phyloP scores from a whole-genome alignment of 2,329 filamentous ascomycete species.

The Rhynchosporium secalis region DNA sequence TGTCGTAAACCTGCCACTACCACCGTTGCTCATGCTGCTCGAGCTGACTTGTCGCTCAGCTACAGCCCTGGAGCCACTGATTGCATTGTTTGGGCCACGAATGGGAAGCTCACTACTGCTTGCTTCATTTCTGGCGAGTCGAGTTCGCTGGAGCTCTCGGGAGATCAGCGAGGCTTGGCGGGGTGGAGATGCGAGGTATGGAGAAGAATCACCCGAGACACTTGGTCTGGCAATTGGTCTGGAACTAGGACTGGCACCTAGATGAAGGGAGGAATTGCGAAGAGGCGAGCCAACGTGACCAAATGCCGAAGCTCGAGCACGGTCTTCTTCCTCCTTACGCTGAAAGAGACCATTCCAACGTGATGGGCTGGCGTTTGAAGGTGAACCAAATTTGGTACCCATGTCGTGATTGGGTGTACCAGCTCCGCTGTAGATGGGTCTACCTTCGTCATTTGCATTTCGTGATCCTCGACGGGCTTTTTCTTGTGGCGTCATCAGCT shows the following conservation, averaged over 20 bases:
- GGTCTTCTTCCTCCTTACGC: slow-evolving; percentile 51
- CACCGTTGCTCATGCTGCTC: slow-evolving; percentile 47
- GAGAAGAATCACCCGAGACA: slow-evolving; percentile 37
- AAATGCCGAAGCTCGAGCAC: slow-evolving; percentile 55
- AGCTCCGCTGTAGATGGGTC: slow-evolving; percentile 44
- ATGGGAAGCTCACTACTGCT: slow-evolving; percentile 48
- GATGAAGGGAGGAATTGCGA: slow-evolving; percentile 61
- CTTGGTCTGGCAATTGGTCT: slow-evolving; percentile 44
- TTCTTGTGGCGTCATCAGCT: slow-evolving; percentile 66
- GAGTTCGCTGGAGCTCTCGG: slow-evolving; percentile 62
- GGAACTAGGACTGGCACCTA: slow-evolving; percentile 47
- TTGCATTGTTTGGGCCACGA: slow-evolving; percentile 45
- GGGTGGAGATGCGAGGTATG: slow-evolving; percentile 39
- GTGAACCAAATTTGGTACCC: slow-evolving; percentile 59
- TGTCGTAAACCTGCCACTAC: slow-evolving; percentile 59
- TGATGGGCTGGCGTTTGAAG: slow-evolving; percentile 57
- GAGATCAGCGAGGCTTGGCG: slow-evolving; percentile 49
- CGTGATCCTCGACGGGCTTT: slow-evolving; percentile 65
- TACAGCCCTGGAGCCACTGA: slow-evolving; percentile 42
- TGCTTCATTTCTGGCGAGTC: slow-evolving; percentile 48
- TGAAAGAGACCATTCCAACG: slow-evolving; percentile 63
- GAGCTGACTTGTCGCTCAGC: slow-evolving; percentile 61
- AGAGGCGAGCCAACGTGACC: slow-evolving; percentile 67
- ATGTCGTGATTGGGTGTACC: slow-evolving; percentile 45
- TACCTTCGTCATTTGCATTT: slow-evolving; percentile 53